Base-by-base conservation (phyloP, 1,139 yeast genomes). In the Hansenula anomala region DNA sequence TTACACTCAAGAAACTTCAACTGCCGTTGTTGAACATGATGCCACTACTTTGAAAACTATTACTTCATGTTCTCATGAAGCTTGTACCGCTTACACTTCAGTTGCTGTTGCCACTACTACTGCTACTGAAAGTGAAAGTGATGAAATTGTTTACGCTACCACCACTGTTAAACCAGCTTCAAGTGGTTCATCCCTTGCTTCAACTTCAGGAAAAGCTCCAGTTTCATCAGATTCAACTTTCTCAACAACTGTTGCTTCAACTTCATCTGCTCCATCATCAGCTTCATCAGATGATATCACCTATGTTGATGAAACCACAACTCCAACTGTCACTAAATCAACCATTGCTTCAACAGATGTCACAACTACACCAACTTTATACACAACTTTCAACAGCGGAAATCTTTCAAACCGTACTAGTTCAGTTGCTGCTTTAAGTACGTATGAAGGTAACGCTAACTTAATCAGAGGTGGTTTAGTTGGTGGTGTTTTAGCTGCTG, bases 21-120 rank as follows among this genome's bases (percentile, higher is more conserved):
- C 66, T 41, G 60, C 60, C 34, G 55, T 62, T 38, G 59, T 55
- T 33, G 57, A 67, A 40, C 49, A 58, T 31, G 47, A 48, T 33
- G 36, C 52, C 32, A 64, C 66, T 44, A 61, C 73, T 45, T 60
- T 66, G 48, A 60, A 69, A 41, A 71, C 78, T 53, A 60, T 71
- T 60, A 71, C 76, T 44, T 62, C 69, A 41, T 73, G 79, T 60
- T 46, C 56, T 33, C 55, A 63, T 52, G 44, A 61, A 55, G 52
- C 44, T 40, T 67, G 72, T 55, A 38, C 51, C 33, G 50, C 49
- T 31, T 51, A 64, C 31, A 50, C 60, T 16, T 42, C 45, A 14
- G 24, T 30, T 18, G 40, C 51, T 11, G 33, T 45, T 32, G 46
- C 31, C 18, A 45, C 51, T 25, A 34, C 43, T 8, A 37, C 41